Conservation (phyloP, 768 basidiomycete genomes). For the Crassisporium funariophilum region DNA sequence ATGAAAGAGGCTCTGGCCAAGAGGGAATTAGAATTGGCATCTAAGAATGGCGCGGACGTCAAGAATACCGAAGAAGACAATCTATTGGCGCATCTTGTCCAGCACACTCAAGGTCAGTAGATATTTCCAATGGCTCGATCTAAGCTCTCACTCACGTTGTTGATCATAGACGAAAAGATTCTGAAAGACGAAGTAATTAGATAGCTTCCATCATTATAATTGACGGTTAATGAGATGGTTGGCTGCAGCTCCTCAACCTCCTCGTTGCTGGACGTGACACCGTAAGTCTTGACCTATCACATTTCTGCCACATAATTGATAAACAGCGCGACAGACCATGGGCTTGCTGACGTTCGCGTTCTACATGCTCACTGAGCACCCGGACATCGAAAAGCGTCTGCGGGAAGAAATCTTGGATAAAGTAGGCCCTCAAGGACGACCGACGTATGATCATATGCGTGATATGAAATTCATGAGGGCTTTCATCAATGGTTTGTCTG, state of each 20-base stretch:
- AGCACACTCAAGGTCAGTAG: slow-evolving; percentile 38
- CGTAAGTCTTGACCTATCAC: slow-evolving; percentile 23
- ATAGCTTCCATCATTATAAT: not conserved
- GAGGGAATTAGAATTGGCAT: slow-evolving; percentile 2
- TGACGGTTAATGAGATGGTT: too few relatives aligned
- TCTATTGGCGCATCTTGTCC: slow-evolving; percentile 16
- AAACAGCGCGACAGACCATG: slow-evolving; percentile 44
- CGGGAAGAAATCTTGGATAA: slow-evolving; percentile 41
- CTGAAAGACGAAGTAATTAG: slow-evolving; percentile 42
- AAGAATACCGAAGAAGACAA: slow-evolving; percentile 8
- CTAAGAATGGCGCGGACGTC: not conserved
- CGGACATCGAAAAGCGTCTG: slow-evolving; percentile 37
- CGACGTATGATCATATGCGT: slow-evolving; percentile 46
- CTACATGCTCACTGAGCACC: slow-evolving; percentile 47
- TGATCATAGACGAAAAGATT: slow-evolving; percentile 25
- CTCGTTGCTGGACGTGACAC: slow-evolving; percentile 63
- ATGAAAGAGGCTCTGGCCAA: slow-evolving; percentile 13
- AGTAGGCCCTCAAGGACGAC: slow-evolving; percentile 37
- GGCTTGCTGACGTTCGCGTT: slow-evolving; percentile 42
- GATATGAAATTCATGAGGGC: slow-evolving; percentile 43
- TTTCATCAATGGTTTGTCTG: slow-evolving; percentile 31
- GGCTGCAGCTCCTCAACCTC: slow-evolving; percentile 43
- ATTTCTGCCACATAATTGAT: not conserved
- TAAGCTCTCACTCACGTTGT: not conserved
- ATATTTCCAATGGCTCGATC: not conserved